A percentile compares a stretch with the other conserved stretches of the same genome.
Evolutionary conservation across 805 yeast genomes (phyloP).

Genomic region (Wickerhamomyces rabaulensis): DNA sequence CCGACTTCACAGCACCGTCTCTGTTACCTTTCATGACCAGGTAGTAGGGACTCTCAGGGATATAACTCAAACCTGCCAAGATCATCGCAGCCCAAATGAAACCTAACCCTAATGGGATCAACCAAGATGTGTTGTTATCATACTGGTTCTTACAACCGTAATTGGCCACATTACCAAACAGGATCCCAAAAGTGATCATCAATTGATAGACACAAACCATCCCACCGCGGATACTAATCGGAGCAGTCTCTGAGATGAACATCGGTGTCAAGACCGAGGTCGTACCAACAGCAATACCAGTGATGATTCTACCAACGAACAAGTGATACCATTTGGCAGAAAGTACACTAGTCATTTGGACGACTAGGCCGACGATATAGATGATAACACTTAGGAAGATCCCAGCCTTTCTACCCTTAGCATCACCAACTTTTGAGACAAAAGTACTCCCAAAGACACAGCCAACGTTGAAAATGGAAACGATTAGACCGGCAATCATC

Average conservation of each 20-base stretch:
- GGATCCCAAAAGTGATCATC: conserved; percentile 66
- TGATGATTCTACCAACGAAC: conserved; percentile 56
- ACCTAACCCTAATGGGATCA: conserved; percentile 55
- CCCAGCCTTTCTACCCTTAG: conserved; percentile 55
- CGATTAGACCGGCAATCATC: conserved; percentile 46
- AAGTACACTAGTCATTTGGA: conserved; percentile 49
- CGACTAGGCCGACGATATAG: conserved; percentile 54
- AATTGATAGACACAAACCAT: conserved; percentile 66
- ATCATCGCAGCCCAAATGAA: conserved; percentile 34
- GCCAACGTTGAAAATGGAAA: conserved; percentile 58
- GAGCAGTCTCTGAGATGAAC: conserved; percentile 65
- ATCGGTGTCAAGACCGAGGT: conserved; percentile 73
- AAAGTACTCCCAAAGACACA: conserved; percentile 66
- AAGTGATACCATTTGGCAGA: conserved; percentile 52
- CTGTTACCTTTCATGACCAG: conserved; percentile 35
- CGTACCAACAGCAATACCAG: conserved; percentile 77
- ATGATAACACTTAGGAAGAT: conserved; percentile 48
- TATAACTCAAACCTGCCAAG: conserved; percentile 43
- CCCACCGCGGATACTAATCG: conserved; percentile 66
- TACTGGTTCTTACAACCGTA: conserved; percentile 45
- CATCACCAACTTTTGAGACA: conserved; percentile 52
- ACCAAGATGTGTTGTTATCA: conserved; percentile 57
- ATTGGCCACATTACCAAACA: conserved; percentile 62
- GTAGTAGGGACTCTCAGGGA: conserved; percentile 70
- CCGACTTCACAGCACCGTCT: conserved; percentile 49